phyloP scores from a whole-genome alignment of 2,329 filamentous ascomycete genomes.

The Penicillium sp. region DNA sequence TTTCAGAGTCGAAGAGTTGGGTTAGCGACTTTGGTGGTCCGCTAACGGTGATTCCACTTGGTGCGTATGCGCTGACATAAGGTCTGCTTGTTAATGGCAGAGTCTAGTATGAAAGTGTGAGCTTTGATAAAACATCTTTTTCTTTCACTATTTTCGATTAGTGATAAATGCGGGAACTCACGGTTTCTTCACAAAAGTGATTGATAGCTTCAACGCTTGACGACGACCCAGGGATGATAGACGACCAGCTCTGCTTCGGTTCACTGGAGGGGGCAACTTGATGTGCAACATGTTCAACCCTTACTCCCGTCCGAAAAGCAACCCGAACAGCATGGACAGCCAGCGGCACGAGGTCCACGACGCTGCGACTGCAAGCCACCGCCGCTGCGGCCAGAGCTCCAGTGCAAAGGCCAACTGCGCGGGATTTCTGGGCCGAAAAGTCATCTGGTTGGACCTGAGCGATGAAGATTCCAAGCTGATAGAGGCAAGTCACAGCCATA shows the following conservation, averaged over 20 bases:
- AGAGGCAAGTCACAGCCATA: slow-evolving; percentile 8
- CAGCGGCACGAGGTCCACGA: slow-evolving; percentile 34
- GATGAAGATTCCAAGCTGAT: slow-evolving; percentile 12
- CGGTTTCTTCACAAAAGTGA: neutral
- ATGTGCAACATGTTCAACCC: neutral
- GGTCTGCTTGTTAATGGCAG: neutral
- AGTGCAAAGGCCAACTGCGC: slow-evolving; percentile 33
- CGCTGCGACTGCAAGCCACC: slow-evolving; percentile 27
- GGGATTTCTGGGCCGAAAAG: neutral
- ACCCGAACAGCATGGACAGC: slow-evolving; percentile 36
- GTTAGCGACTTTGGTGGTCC: neutral
- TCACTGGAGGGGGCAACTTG: neutral
- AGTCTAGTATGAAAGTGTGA: no score
- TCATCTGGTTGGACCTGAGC: neutral
- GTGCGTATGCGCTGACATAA: neutral
- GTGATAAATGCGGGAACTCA: no score
- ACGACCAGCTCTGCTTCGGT: neutral
- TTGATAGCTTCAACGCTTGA: neutral
- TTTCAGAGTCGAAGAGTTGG: neutral
- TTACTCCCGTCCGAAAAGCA: slow-evolving; percentile 13
- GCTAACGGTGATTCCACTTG: neutral
- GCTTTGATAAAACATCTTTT: no score
- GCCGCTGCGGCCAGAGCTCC: slow-evolving; percentile 34
- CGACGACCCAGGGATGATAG: neutral
- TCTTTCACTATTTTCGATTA: no score